These are phyloP conservation scores for Epichloe typhina DNA, from an alignment of 2,329 filamentous ascomycete genomes.

Conservation along the genomic window DNA sequence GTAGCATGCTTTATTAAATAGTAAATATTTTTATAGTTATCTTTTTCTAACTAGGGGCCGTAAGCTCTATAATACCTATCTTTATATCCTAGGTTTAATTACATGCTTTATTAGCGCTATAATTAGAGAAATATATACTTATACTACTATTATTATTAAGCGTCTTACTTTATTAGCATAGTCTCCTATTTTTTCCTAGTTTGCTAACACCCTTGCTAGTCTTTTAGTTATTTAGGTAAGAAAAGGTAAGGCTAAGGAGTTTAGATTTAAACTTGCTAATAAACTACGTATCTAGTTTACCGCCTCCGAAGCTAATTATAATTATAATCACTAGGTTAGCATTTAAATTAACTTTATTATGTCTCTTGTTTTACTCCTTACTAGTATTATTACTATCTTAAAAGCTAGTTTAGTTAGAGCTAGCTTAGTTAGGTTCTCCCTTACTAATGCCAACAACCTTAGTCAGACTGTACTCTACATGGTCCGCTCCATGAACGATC, in stretches of 20 bases:
- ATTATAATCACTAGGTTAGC: slow-evolving; percentile 44
- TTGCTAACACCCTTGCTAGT: slow-evolving; percentile 38
- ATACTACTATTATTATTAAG: too few species aligned
- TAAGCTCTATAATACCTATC: slow-evolving; percentile 38
- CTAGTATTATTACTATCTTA: slow-evolving; percentile 38
- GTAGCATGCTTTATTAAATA: slow-evolving; percentile 29
- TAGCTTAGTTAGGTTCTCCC: slow-evolving; percentile 43
- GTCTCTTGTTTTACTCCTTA: slow-evolving; percentile 35
- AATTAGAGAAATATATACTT: too few species aligned
- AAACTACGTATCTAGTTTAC: slow-evolving; percentile 34
- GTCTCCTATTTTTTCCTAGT: slow-evolving; percentile 46
- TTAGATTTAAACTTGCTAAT: slow-evolving; percentile 35
- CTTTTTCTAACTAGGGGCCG: slow-evolving; percentile 31
- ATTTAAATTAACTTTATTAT: slow-evolving; percentile 42
- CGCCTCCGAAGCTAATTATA: slow-evolving; percentile 36
- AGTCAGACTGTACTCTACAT: slow-evolving; percentile 37
- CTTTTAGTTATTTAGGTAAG: slow-evolving; percentile 38
- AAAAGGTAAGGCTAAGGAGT: slow-evolving; percentile 32
- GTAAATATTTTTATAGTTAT: slow-evolving; percentile 30
- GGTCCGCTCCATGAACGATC: slow-evolving; percentile 40
- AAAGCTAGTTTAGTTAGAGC: slow-evolving; percentile 33
- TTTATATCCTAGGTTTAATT: slow-evolving; percentile 34
- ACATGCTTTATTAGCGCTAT: slow-evolving; percentile 32
- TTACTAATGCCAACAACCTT: slow-evolving; percentile 41
- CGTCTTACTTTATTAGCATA: slow-evolving; percentile 31